Evolutionary conservation across 306 rosid genomes (phyloP).

Genomic region (Luffa acutangula): DNA sequence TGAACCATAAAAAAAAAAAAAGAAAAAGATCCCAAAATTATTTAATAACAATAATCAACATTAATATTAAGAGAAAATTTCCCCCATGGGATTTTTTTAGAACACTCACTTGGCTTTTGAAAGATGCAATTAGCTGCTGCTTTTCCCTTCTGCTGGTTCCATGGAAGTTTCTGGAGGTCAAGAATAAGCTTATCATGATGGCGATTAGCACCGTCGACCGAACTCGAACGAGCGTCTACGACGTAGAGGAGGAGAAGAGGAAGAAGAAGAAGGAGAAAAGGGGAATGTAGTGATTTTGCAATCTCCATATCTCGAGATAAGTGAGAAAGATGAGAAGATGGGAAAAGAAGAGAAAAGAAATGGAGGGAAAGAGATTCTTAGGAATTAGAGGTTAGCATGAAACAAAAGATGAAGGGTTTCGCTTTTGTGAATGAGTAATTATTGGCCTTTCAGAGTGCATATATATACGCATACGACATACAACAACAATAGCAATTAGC

Average conservation of each 20-base stretch:
- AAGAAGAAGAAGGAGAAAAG: constrained; percentile 1
- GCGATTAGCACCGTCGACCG: constrained; percentile 10
- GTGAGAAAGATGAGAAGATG: neutral
- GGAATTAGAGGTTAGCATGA: constrained; percentile 54
- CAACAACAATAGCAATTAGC: no score
- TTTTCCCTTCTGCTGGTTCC: constrained; percentile 13
- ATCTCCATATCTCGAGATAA: constrained; percentile 25
- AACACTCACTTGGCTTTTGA: constrained; percentile 44
- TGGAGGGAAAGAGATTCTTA: constrained; percentile 40
- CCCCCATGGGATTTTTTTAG: neutral
- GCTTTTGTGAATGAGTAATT: constrained; percentile 67
- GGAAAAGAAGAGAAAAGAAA: neutral
- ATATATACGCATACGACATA: neutral
- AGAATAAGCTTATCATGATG: constrained; percentile 29
- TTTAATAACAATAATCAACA: constrained; percentile 10
- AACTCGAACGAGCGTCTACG: constrained; percentile 8
- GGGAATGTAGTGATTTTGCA: constrained; percentile 9
- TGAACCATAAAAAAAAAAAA: neutral
- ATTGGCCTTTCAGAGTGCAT: constrained; percentile 66
- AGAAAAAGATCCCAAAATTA: constrained; percentile 28
- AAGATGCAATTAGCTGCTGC: constrained; percentile 10
- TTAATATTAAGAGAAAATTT: neutral
- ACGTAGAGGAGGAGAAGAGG: constrained; percentile 23
- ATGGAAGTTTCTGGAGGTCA: constrained; percentile 24
- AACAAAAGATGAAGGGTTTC: constrained; percentile 77